A percentile compares a stretch with the other conserved stretches of the same genome.
Conservation (phyloP, 2,329 filamentous ascomycete species). For the Aureobasidium sp. region DNA sequence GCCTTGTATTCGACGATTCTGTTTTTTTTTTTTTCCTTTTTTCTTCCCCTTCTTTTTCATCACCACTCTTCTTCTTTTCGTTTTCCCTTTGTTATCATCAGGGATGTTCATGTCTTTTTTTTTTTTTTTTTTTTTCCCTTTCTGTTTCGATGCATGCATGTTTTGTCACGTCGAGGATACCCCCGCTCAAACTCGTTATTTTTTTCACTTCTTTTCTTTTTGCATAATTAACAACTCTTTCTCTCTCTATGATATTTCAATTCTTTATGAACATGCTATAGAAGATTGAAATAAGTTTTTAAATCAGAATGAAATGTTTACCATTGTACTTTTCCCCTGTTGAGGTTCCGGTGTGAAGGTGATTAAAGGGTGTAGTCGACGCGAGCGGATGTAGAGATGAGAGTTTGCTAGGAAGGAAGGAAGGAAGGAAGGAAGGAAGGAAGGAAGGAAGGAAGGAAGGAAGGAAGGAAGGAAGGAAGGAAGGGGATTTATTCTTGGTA, state of each 20-base stretch:
- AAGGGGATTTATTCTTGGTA: no score
- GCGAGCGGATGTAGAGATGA: no score
- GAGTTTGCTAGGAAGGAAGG: no score
- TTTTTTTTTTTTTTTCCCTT: not conserved
- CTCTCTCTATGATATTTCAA: not conserved
- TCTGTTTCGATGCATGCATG: not conserved
- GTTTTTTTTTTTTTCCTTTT: not conserved
- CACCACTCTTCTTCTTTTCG: not conserved
- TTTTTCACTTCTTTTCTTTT: not conserved
- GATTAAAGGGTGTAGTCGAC: no score
- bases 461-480: no score
- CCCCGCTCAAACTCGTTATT: not conserved
- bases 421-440: no score
- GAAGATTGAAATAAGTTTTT: not conserved
- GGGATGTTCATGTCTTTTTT: not conserved
- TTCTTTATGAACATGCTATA: not conserved
- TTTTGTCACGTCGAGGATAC: constrained; percentile 8
- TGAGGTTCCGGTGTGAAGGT: no score
- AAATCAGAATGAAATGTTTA: not conserved
- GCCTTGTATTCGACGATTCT: not conserved
- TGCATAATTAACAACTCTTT: not conserved
- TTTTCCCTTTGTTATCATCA: not conserved
- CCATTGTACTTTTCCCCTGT: no score
- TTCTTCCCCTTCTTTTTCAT: not conserved
- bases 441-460: no score